Base-by-base conservation (phyloP, 2,329 filamentous ascomycete genomes). In the Aspergillus phoenicis region DNA sequence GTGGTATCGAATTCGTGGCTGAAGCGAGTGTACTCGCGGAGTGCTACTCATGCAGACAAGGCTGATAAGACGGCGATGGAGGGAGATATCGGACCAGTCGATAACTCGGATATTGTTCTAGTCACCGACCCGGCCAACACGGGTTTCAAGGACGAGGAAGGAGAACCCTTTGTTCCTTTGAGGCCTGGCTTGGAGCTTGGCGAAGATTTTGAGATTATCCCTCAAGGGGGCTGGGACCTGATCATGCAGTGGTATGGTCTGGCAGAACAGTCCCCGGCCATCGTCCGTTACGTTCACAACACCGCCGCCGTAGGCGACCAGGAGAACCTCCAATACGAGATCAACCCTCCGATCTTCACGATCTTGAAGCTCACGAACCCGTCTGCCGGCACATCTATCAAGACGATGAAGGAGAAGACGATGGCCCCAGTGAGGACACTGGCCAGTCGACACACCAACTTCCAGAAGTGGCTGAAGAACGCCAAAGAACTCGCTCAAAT, bases 191-290 rank as follows among this genome's bases (percentile, higher is more conserved):
- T 88, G 51, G 70, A 77, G 49, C 83, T 88, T 49, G 79, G 82
- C n/a, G 87, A 90, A 36, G 86, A 92, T 57, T 94, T 91, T 68
- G 87, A 91, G 69, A 81, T 95, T 30, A 85, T 98, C 52, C 90
- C 93, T 1, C 81, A 87, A 63, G 85, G 89, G 59, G 93, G 91
- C 4, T 98, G 93, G 92, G 85, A 91, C 56, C 79, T 93, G 63
- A 85, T 98, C 22, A 78, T 90, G 62, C 84, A 87, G 52, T 96
- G 91, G 91, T 96, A 97, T 70, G 92, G 92, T 11, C 71, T 94
- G 59, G 87, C 85, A 60, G 79, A 87, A 15, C 87, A 86, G 36
- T 89, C 91, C 57, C 81, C 87, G 8, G 84, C 90, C 48, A 93
- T 98, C 65, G 78, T 87, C 49, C 88, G 95, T 61, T 85, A 84